Evolutionary conservation across 2,329 filamentous ascomycete species (phyloP), one percentile per base, ranked within the genome.

Genomic region (Zopfia rhizophila): DNA sequence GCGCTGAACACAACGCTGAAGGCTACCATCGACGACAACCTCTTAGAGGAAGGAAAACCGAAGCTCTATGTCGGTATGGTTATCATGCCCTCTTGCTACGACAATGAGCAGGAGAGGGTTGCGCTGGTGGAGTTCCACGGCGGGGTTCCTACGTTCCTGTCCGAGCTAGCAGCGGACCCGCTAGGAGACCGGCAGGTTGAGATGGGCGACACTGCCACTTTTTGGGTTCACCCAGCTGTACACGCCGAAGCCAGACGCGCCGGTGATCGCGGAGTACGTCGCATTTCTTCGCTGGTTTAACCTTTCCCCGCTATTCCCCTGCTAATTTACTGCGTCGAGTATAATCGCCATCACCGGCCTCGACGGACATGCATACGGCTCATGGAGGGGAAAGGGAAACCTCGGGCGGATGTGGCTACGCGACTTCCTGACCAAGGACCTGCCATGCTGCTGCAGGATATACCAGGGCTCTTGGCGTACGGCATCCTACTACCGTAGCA

Each of bases 221-320:
- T 56, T 48, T 29, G 62, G 63, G 3, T 58, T 64, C 27, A 66
- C 62, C 3, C 59, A 64, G 41, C 51, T 66, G 12, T 64, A 65
- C 33, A 33, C 28, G 14, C 35, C 46, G 25, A 39, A 36, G 35
- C 8, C 39, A 33, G 35, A 50, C 30, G 27, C 23, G 21, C 38
- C 38, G 12, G 24, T 45, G 13, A 45, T 25, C 16, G 39, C 45
- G 8, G 39, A 48, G 39, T 48, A 48, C 13, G 45, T 44, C 38
- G 12, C n/a, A 24, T 29, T 7, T 18, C 41, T 40, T n/a, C n/a
- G n/a, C n/a, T n/a, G n/a, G n/a, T n/a, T n/a, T n/a, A n/a, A n/a
- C n/a, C n/a, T n/a, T n/a, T n/a, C n/a, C n/a, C n/a, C n/a, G n/a
- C n/a, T n/a, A n/a, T n/a, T n/a, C n/a, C n/a, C n/a, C n/a, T n/a